Percentiles rank a stretch among this genome's conserved stretches.
These are phyloP conservation scores for Ploettnerulaceae sp. DNA, from an alignment of 2,329 filamentous ascomycete genomes.

Conservation along the genomic window DNA sequence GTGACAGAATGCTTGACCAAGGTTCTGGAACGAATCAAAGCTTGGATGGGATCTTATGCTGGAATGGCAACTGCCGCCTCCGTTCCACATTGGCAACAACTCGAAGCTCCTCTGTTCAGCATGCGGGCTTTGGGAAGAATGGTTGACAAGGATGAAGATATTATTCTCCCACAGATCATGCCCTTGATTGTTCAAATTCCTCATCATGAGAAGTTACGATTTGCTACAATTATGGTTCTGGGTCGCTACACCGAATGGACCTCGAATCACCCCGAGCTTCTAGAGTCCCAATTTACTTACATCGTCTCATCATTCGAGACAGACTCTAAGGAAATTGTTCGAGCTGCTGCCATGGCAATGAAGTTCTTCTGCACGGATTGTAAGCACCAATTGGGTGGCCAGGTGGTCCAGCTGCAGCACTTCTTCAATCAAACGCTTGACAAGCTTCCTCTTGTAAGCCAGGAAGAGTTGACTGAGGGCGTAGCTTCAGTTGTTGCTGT, in stretches of 20 bases:
- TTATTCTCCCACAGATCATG: slow-evolving; percentile 86
- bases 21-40: slow-evolving; percentile 77
- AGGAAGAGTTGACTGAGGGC: slow-evolving; percentile 94
- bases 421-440: slow-evolving; percentile 92
- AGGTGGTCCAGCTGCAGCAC: slow-evolving; percentile 79
- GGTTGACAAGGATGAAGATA: slow-evolving; percentile 83
- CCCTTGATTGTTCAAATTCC: slow-evolving; percentile 91
- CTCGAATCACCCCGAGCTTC: slow-evolving; percentile 82
- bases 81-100: slow-evolving; percentile 92
- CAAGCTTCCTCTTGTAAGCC: slow-evolving; percentile 76
- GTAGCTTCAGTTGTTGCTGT: slow-evolving; percentile 88
- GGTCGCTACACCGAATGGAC: slow-evolving; percentile 99
- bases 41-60: slow-evolving; percentile 82
- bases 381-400: slow-evolving; percentile 75
- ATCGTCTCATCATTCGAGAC: slow-evolving; percentile 91
- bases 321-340: slow-evolving; percentile 81
- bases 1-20: slow-evolving; percentile 88
- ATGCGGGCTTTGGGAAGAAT: slow-evolving; percentile 95
- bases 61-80: slow-evolving; percentile 65
- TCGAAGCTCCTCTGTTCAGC: slow-evolving; percentile 91
- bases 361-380: slow-evolving; percentile 98
- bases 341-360: slow-evolving; percentile 88
- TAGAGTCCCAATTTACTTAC: slow-evolving; percentile 90
- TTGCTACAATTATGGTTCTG: slow-evolving; percentile 96
- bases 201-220: slow-evolving; percentile 94